Percentiles rank a stretch among this genome's conserved stretches.
These are phyloP conservation scores for Diacronema lutheri DNA, from an alignment of 78 protist genomes.

Conservation along the genomic window DNA sequence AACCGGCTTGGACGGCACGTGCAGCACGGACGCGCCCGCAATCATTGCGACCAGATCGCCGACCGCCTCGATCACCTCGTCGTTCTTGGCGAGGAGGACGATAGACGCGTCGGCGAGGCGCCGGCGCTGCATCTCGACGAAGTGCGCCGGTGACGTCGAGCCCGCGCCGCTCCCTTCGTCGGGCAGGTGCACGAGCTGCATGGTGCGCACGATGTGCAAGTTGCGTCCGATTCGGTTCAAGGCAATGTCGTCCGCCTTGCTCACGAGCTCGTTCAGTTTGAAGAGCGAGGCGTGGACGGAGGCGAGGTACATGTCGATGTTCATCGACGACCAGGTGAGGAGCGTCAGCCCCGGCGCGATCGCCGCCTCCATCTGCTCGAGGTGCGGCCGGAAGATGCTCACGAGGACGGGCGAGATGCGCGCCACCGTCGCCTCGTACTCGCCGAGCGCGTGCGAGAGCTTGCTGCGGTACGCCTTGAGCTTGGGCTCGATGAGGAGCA, in stretches of 20 bases:
- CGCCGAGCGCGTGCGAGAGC: constrained; percentile 19
- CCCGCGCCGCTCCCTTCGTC: background rate
- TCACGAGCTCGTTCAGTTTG: constrained; percentile 15
- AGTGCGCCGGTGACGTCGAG: constrained; percentile 10
- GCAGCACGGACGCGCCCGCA: too few species aligned
- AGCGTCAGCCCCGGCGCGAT: constrained; percentile 42
- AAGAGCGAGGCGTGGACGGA: constrained; percentile 16
- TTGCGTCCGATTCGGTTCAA: constrained; percentile 20
- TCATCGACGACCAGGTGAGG: constrained; percentile 74
- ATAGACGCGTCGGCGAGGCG: too few species aligned
- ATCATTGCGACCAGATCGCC: background rate
- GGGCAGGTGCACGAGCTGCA: constrained; percentile 15
- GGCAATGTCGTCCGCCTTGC: constrained; percentile 23
- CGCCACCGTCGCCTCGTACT: constrained; percentile 33
- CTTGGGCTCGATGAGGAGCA: constrained; percentile 31
- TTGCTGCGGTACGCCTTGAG: constrained; percentile 14
- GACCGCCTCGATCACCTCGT: background rate
- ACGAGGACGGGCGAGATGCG: background rate
- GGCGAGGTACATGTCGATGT: constrained; percentile 56
- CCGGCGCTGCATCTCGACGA: background rate
- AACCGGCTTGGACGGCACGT: too few species aligned
- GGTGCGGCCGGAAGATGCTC: constrained; percentile 34
- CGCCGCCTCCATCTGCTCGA: constrained; percentile 16
- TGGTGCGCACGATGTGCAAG: background rate
- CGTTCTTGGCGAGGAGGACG: background rate